Conservation (phyloP, 768 basidiomycete species). For the Coprinopsis marcescibilis region DNA sequence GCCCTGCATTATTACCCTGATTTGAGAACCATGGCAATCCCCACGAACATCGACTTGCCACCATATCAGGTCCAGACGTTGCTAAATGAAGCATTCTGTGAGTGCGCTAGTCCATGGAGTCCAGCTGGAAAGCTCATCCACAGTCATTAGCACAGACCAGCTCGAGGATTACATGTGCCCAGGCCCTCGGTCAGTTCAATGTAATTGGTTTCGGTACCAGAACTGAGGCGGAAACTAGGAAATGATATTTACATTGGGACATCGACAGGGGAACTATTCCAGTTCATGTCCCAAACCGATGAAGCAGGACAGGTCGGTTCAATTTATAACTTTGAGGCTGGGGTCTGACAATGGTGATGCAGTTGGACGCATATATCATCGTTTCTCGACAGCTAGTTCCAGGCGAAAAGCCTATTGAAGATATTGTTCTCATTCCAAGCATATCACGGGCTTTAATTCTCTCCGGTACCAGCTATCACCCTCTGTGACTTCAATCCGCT, state of each 20-base stretch:
- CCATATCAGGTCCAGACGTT: slow-evolving; percentile 55
- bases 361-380: slow-evolving; percentile 60
- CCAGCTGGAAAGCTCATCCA: background rate
- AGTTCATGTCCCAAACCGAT: slow-evolving; percentile 67
- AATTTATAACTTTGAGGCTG: no score
- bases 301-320: slow-evolving; percentile 35
- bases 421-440: slow-evolving; percentile 73
- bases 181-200: slow-evolving; percentile 47
- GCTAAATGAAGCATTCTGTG: slow-evolving; percentile 30
- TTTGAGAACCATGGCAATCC: no score
- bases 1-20: background rate
- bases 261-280: slow-evolving; percentile 76
- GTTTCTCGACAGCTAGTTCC: slow-evolving; percentile 67
- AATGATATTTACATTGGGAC: slow-evolving; percentile 86
- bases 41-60: slow-evolving; percentile 29
- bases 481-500: background rate
- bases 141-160: slow-evolving; percentile 9
- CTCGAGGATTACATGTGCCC: slow-evolving; percentile 39
- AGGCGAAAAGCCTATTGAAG: slow-evolving; percentile 66
- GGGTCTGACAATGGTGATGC: background rate
- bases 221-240: slow-evolving; percentile 32
- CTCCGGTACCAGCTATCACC: slow-evolving; percentile 48
- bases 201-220: background rate
- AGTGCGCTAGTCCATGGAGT: slow-evolving; percentile 8
- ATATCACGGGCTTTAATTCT: slow-evolving; percentile 70